Evolutionary conservation across 139 green algal species (phyloP), one percentile per base, ranked within the genome.

Genomic region (Chlamydomonas sphaeroides): DNA sequence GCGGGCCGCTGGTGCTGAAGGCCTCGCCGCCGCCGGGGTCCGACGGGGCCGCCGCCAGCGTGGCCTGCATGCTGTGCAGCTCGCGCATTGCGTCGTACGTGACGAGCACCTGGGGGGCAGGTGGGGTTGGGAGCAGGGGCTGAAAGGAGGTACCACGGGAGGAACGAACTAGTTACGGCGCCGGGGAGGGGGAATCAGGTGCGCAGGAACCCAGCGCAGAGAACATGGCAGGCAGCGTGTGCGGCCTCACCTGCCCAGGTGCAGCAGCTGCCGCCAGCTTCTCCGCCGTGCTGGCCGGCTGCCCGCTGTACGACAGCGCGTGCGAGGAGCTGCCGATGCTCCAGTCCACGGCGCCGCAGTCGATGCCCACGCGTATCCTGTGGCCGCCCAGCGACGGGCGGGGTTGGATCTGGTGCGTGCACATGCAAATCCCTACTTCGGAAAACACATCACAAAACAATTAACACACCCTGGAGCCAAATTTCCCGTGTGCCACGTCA

Each of bases 281-380:
- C 49, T 56, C 49, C 2, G 49, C 49, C 18, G 6, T 56, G 6
- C 18, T 18, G 49, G 49, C 49, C 2, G 49, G 49, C 49, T 17
- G 5, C 6, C 49, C 49, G 49, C 18, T 56, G 49, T 56, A 56
- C 18, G 49, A 17, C 10, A 56, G 49, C 49, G 49, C 49, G 71
- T 53, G 33, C 23, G 21, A 11, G 38, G 72, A n/a, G 35, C 56
- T 41, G 26, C 56, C 68, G 56, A 79, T 57, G 72, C n/a, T n/a
- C 72, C 72, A 79, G 21, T 79, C 72, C 56, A 79, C 56, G 26
- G 30, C 18, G 17, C 72, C 72, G 56, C 35, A 68, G 56, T 79
- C 72, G 57, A 79, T 56, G 35, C 72, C 72, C 3, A 79, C 30
- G 57, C 72, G 72, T 30, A 79, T 59, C 72, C 72, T 79, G 53